Base-by-base conservation (phyloP, 2,329 filamentous ascomycete genomes). In the Monosporascus sp. region DNA sequence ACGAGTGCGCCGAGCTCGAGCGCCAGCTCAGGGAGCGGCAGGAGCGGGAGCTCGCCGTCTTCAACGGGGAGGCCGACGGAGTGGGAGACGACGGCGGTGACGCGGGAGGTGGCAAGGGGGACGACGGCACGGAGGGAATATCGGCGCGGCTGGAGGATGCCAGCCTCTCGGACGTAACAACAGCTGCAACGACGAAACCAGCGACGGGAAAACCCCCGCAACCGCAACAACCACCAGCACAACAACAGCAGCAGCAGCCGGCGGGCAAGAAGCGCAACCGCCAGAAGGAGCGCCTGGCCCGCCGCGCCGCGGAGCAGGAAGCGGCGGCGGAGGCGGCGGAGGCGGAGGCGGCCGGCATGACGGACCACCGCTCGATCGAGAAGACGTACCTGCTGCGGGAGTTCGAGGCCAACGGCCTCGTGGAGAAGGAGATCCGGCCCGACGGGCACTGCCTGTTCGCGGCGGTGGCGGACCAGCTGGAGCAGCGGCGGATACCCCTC, bases 371-470 rank as follows among this genome's bases (percentile, higher is more conserved):
- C 54, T 79, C 80, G 45, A 73, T 81, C 50, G 91, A 96, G 74
- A 79, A 83, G 61, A 76, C 80, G 50, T 79, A 81, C 47, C 92
- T 99, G 85, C 76, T 81, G 53, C 74, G 75, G 27, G 81, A 82
- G 41, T 87, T 97, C 67, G 72, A 76, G 51, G 74, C 77, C 45
- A 74, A 87, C 53, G 77, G 77, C 0, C 78, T 97, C 17, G 76
- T 75, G 20, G 89, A 97, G 74, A 81, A 88, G 62, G 85, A 90
- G 54, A 91, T 99, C 53, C 81, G 81, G 39, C 90, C 94, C 0
- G 93, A 99, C 71, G 94, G 94, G 0, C 94, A 99, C 73, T 99
- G 94, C 67, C 76, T 99, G 17, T 99, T 97, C 72, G 88, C 90
- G 17, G 91, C 94, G 0, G 81, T 97, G 49, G 92, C 93, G 25